Base-by-base conservation (phyloP, 345 rosid genomes). In the Carallia pectinifolia region DNA sequence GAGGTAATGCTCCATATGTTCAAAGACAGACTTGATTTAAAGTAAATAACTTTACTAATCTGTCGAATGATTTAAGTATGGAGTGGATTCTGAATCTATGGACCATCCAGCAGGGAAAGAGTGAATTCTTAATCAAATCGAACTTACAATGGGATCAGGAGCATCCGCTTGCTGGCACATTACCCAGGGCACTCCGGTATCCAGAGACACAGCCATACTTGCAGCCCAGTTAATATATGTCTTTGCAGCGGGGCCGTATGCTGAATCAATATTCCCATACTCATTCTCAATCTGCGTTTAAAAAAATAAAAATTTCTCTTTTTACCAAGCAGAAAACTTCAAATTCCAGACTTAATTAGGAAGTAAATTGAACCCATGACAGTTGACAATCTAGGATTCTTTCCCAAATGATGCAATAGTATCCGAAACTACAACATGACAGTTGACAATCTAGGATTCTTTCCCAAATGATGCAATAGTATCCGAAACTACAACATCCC, bases 101-200 rank as follows among this genome's bases (percentile, higher is more conserved):
- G 16, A 56, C 60, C 31, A 56, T 0, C 17, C 53, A 63, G 44
- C 5, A 47, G 23, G 23, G 17, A 47, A 39, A n/a, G 36, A 61
- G 59, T 40, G 79, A 59, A 17, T 34, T 4, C 16, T 3, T 9
- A 12, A 44, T 13, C 17, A 44, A 55, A 67, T 38, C 38, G 38
- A 69, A 76, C 89, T 85, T 70, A 94, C 98, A 62, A 94, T 79
- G 16, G 97, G 92, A 79, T 91, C 98, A 77, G 98, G 97, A 69
- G 97, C 98, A 82, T 94, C 89, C 37, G 64, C 68, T 86, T 91
- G 98, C 74, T 94, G 96, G 77, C 98, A 94, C 98, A 91, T 91
- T 69, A 91, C 93, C 98, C 98, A 94, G 27, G 98, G 98, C 38
- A 94, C 98, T 7, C 95, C 97, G 36, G 96, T 94, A 73, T 87